Conservation (phyloP, 768 basidiomycete genomes). For the Lactarius sp. region DNA sequence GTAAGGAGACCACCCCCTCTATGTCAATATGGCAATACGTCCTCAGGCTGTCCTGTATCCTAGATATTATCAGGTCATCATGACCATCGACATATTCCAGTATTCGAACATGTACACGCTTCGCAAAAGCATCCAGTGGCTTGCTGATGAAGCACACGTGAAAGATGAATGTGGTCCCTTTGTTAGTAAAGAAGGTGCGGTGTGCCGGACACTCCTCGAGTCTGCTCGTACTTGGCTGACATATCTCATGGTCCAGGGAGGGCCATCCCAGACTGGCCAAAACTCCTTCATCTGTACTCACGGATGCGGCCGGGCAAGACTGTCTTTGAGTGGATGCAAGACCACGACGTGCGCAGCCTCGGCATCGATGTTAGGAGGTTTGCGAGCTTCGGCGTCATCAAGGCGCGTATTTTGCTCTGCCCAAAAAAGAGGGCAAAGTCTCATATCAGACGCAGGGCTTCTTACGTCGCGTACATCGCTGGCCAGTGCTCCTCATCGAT, state of each 20-base stretch:
- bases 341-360: constrained; percentile 57
- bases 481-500: constrained; percentile 63
- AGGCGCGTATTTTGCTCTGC: constrained; percentile 41
- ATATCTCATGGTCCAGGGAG: constrained; percentile 37
- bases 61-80: constrained; percentile 94
- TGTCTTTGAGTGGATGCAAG: constrained; percentile 84
- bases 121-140: constrained; percentile 79
- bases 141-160: constrained; percentile 80
- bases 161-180: constrained; percentile 90
- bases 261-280: constrained; percentile 78
- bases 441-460: constrained; percentile 56
- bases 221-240: constrained; percentile 9
- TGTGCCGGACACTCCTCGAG: background rate
- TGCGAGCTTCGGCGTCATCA: constrained; percentile 95
- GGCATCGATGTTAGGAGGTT: constrained; percentile 94
- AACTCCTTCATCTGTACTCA: constrained; percentile 81
- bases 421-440: background rate
- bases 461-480: constrained; percentile 88
- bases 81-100: constrained; percentile 97
- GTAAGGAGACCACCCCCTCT: constrained; percentile 41
- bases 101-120: constrained; percentile 97
- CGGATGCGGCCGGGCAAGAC: constrained; percentile 78
- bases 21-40: background rate
- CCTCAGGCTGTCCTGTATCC: background rate
- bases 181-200: constrained; percentile 69